Evolutionary conservation across 2,329 filamentous ascomycete genomes (phyloP).

Genomic region (Claviceps humidiphila): DNA sequence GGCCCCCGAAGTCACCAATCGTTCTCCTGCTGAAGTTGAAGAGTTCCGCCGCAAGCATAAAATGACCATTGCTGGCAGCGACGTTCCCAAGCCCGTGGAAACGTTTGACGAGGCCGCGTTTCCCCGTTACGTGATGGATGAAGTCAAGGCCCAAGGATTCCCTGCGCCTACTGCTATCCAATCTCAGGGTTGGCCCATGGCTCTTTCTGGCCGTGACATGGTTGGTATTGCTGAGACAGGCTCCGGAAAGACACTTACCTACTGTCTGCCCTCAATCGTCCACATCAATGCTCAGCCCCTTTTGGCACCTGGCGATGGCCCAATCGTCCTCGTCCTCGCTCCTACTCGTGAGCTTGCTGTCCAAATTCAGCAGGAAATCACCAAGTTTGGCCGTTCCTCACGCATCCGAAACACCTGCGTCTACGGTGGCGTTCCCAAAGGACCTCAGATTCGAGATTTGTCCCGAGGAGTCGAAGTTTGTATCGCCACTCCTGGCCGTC

Average conservation of each 20-base stretch:
- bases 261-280: constrained; percentile 94
- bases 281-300: constrained; percentile 99
- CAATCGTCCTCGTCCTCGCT: constrained; percentile 90
- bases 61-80: constrained; percentile 66
- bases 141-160: constrained; percentile 97
- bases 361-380: constrained; percentile 97
- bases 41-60: constrained; percentile 76
- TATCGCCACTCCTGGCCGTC: constrained; percentile 92
- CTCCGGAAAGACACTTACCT: constrained; percentile 97
- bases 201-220: constrained; percentile 91
- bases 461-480: constrained; percentile 93
- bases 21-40: constrained; percentile 68
- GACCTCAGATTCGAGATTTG: constrained; percentile 89
- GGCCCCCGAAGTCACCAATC: constrained; percentile 60
- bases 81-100: constrained; percentile 88
- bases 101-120: constrained; percentile 97
- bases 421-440: constrained; percentile 97
- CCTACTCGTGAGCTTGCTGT: constrained; percentile 96
- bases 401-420: constrained; percentile 98
- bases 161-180: constrained; percentile 89
- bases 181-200: constrained; percentile 98
- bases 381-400: constrained; percentile 95
- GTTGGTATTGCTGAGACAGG: constrained; percentile 98
- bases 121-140: constrained; percentile 91
- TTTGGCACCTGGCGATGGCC: constrained; percentile 84